Evolutionary conservation across 2,329 filamentous ascomycete genomes (phyloP).

Genomic region (Cercospora nicotianae): DNA sequence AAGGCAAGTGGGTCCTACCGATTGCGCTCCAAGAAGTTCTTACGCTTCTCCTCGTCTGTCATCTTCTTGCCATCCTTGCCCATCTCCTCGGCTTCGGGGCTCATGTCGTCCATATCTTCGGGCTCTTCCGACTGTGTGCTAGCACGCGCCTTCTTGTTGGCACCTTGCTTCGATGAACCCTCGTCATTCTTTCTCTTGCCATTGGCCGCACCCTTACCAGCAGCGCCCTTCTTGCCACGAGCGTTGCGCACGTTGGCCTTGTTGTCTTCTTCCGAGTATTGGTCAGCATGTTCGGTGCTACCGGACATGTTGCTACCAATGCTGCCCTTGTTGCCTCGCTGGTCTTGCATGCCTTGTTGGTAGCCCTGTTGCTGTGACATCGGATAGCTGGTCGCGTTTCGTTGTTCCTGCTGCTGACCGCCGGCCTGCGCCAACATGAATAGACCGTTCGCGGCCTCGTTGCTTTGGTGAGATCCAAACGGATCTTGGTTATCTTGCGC

Average conservation of each 20-base stretch:
- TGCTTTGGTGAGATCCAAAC: slow-evolving; percentile 84
- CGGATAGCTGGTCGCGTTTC: slow-evolving; percentile 51
- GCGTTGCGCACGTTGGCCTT: slow-evolving; percentile 62
- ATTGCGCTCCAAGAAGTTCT: slow-evolving; percentile 96
- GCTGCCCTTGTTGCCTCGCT: slow-evolving; percentile 44
- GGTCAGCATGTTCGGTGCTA: slow-evolving; percentile 52
- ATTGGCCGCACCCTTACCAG: slow-evolving; percentile 55
- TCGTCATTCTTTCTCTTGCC: slow-evolving; percentile 80
- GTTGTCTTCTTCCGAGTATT: slow-evolving; percentile 69
- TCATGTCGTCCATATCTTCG: slow-evolving; percentile 55
- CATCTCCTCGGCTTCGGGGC: slow-evolving; percentile 45
- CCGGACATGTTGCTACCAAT: slow-evolving; percentile 61
- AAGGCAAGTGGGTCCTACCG: slow-evolving; percentile 61
- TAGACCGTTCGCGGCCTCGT: slow-evolving; percentile 91
- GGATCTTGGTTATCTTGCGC: slow-evolving; percentile 55
- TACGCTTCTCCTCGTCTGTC: slow-evolving; percentile 97
- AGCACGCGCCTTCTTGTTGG: slow-evolving; percentile 71
- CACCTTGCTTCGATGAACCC: slow-evolving; percentile 62
- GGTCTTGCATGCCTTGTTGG: slow-evolving; percentile 44
- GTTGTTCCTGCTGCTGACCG: slow-evolving; percentile 46
- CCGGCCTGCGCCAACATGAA: slow-evolving; percentile 81
- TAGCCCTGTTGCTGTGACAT: slow-evolving; percentile 48
- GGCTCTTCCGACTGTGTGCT: slow-evolving; percentile 52
- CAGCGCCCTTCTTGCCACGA: slow-evolving; percentile 67
- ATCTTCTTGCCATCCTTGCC: slow-evolving; percentile 73